Percentiles rank a stretch among this genome's conserved stretches.
Conservation (phyloP, 1,284 basidiomycete species). For the Rhizoctonia solani region DNA sequence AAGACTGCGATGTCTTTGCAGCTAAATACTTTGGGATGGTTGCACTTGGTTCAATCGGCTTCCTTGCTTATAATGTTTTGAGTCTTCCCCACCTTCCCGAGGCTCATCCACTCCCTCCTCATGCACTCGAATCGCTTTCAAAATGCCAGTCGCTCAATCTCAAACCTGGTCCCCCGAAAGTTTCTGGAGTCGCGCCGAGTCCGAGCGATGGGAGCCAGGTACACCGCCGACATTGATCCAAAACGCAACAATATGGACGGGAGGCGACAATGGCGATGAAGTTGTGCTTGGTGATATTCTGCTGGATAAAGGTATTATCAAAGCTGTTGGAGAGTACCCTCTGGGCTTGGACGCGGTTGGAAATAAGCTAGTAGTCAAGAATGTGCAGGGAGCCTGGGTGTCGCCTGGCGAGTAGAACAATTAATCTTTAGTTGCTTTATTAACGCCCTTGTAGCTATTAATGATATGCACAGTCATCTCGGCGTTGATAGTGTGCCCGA, state of each 20-base stretch:
- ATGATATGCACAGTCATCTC: conserved; percentile 81
- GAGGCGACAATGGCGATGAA: conserved; percentile 60
- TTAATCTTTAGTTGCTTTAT: conserved; percentile 29
- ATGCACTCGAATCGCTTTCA: conserved; percentile 37
- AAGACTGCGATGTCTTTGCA: background rate
- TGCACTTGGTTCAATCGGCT: background rate
- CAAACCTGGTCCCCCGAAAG: conserved; percentile 53
- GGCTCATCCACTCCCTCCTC: conserved; percentile 44
- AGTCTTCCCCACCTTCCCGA: background rate
- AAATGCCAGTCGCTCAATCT: conserved; percentile 39
- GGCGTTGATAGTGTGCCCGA: conserved; percentile 48
- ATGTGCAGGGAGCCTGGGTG: conserved; percentile 52
- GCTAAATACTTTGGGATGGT: conserved; percentile 8
- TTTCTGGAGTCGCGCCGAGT: conserved; percentile 59
- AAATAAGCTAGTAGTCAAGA: conserved; percentile 42
- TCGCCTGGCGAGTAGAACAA: conserved; percentile 47
- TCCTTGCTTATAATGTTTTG: conserved; percentile 4
- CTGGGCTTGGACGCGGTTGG: conserved; percentile 58
- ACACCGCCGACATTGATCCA: conserved; percentile 69
- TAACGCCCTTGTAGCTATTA: conserved; percentile 47
- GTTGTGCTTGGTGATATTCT: conserved; percentile 52
- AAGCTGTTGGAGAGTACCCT: conserved; percentile 73
- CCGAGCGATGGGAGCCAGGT: conserved; percentile 72
- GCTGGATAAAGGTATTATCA: conserved; percentile 52
- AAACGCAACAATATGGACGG: conserved; percentile 80